Base-by-base conservation (phyloP, 805 yeast species). In the Saturnispora silvae region DNA sequence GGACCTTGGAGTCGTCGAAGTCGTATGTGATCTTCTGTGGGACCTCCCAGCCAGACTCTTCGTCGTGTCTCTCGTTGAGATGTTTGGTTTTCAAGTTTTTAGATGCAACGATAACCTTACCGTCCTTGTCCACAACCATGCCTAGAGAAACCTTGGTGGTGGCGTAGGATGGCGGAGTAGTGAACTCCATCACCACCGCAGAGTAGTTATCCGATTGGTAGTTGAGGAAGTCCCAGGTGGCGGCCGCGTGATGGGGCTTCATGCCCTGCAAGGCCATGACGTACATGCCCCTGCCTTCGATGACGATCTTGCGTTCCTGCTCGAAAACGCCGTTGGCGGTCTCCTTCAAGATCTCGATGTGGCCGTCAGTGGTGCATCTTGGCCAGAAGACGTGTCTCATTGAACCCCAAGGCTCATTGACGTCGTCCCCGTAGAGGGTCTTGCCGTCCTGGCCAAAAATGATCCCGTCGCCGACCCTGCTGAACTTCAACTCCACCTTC, bases 241-340 rank as follows among this genome's bases (percentile, higher is more conserved):
- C 84, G 40, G 98, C 98, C 25, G 96, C 96, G 61, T 92, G 98
- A 60, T 92, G 96, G 7, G 98, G 98, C 61, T 92, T 92, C 97
- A 92, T 87, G 44, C 97, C 97, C 65, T 92, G 98, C 48, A 85
- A 64, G 5, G 98, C 98, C 89, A 83, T 79, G 37, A 89, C 95
- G 54, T 77, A 87, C 94, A 92, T 81, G 34, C 85, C 60, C 38
- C 52, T 57, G 27, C 74, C 76, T 29, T 66, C 56, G 35, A 72
- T 55, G 10, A 38, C 40, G 19, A 53, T 32, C 2, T 20, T 27
- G 26, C 39, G 29, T 38, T 37, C 33, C 14, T 31, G 7, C 30
- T 42, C 27, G 20, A 18, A 33, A 28, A 34, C 30, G 25, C 29
- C 48, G 5, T 33, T 43, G 17, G 44, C 34, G 20, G 43, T 37